A percentile compares a stretch with the other conserved stretches of the same genome.
phyloP scores from a whole-genome alignment of 2,329 filamentous ascomycete species.

The Anthostomella pinea region DNA sequence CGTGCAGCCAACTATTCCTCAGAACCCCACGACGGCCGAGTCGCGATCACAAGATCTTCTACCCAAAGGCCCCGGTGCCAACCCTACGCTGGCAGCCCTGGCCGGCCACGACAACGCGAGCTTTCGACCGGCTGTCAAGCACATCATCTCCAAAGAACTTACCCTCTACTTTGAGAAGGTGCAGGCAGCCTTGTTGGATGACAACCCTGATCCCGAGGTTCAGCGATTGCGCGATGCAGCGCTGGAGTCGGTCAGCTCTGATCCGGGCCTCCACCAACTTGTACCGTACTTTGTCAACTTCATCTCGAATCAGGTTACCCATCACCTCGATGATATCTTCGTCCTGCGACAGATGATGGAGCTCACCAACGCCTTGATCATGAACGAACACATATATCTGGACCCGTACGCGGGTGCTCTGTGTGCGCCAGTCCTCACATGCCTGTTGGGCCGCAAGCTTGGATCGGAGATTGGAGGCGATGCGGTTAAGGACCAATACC shows the following conservation, averaged over 20 bases:
- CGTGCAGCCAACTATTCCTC: constrained; percentile 92
- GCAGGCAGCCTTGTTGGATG: constrained; percentile 82
- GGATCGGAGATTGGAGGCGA: constrained; percentile 55
- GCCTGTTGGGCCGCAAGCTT: constrained; percentile 79
- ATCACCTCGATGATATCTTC: constrained; percentile 87
- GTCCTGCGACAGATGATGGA: constrained; percentile 90
- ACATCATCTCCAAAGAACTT: constrained; percentile 92
- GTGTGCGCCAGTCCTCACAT: constrained; percentile 86
- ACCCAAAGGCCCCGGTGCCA: constrained; percentile 85
- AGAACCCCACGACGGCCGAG: constrained; percentile 88
- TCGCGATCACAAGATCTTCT: constrained; percentile 80
- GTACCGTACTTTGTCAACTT: constrained; percentile 97
- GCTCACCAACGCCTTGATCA: constrained; percentile 77
- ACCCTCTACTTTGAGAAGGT: constrained; percentile 97
- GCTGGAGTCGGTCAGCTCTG: constrained; percentile 78
- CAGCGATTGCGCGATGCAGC: constrained; percentile 75
- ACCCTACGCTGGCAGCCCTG: constrained; percentile 78
- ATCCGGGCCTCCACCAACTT: constrained; percentile 91
- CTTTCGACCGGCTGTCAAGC: constrained; percentile 90
- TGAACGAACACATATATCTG: constrained; percentile 75
- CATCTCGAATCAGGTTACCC: constrained; percentile 92
- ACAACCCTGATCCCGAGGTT: constrained; percentile 76
- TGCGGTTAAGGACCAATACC: constrained; percentile 63
- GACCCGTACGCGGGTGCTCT: constrained; percentile 63
- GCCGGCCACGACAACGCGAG: constrained; percentile 79